phyloP scores from a whole-genome alignment of 768 basidiomycete genomes.

The Amanita inopinata region DNA sequence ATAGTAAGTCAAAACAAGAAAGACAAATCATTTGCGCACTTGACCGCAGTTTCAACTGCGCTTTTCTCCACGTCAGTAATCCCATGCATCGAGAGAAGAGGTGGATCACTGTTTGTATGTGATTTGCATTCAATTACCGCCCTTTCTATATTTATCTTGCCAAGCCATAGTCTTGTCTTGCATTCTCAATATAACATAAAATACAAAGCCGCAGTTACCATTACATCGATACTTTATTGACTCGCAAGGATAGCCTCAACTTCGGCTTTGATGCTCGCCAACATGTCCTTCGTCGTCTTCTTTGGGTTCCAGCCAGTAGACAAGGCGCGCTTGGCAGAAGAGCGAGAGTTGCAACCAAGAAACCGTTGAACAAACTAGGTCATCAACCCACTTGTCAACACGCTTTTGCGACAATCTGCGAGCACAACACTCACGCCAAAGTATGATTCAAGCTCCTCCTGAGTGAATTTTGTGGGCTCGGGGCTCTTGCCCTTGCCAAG shows the following conservation, averaged over 20 bases:
- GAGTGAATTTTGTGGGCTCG: constrained; percentile 37
- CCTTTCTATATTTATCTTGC: too few species aligned
- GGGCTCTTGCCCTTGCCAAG: constrained; percentile 24
- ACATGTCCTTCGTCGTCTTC: constrained; percentile 30
- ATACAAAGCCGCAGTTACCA: too few species aligned
- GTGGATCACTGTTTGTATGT: too few species aligned
- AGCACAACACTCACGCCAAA: constrained; percentile 19
- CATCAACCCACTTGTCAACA: too few species aligned
- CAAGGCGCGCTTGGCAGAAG: constrained; percentile 24
- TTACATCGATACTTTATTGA: neutral
- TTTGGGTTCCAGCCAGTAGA: constrained; percentile 37
- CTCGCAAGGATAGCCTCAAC: constrained; percentile 17
- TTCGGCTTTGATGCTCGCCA: constrained; percentile 32
- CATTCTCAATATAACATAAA: too few species aligned
- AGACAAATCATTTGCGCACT: too few species aligned
- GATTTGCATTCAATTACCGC: too few species aligned
- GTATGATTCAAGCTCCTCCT: constrained; percentile 34
- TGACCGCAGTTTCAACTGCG: too few species aligned
- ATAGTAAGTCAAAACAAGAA: too few species aligned
- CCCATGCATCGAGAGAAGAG: too few species aligned
- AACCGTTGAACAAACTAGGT: constrained; percentile 10
- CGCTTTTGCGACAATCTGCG: neutral
- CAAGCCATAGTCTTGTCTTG: too few species aligned
- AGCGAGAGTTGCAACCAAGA: constrained; percentile 32
- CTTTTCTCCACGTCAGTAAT: too few species aligned